Evolutionary conservation across 768 basidiomycete species (phyloP), one percentile per base, ranked within the genome.

Genomic region (Psilocybe tampanensis): DNA sequence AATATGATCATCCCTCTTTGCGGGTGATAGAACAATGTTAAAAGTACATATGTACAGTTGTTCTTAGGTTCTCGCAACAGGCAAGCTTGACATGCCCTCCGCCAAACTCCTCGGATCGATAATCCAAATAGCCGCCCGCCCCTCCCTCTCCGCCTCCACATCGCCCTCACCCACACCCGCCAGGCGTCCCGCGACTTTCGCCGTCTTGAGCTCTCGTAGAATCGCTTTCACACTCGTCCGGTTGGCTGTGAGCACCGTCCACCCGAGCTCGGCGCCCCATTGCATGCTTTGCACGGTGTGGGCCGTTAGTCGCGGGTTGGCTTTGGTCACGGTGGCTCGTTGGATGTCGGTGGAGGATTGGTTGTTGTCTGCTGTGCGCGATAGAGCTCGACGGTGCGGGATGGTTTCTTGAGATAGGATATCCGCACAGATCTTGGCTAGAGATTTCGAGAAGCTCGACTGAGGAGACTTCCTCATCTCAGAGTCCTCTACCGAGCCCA

Each of bases 211-310:
- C 68, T 89, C 89, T 58, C 85, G 77, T 57, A 94, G 58, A n/a
- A 95, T 76, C 21, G 86, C 86, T 65, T 81, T 86, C 22, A 94
- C 84, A 61, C 92, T 92, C 26, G 87, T 80, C 60, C 84, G 79
- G 63, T 96, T 95, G 8, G 92, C 92, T 3, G 93, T 95, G 47
- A 95, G 74, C n/a, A 90, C 92, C 59, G 94, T 95, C 89, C 90
- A 88, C 0, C 87, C 86, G 23, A 81, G 72, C 36, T 72, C 72
- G 0, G 88, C 83, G 15, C 93, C 94, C 66, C 81, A 83, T 18
- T 86, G 72, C 74, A 94, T 75, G 52, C 88, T 90, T 54, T 84
- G 79, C 8, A 90, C 81, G 0, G 94, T 95, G 68, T 95, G 93
- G 8, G 80, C 81, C 0, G 92, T 93, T 29, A 92, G 72, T 26